A percentile compares a stretch with the other conserved stretches of the same genome.
phyloP scores from a whole-genome alignment of 345 rosid species.

The Ricinus communis region DNA sequence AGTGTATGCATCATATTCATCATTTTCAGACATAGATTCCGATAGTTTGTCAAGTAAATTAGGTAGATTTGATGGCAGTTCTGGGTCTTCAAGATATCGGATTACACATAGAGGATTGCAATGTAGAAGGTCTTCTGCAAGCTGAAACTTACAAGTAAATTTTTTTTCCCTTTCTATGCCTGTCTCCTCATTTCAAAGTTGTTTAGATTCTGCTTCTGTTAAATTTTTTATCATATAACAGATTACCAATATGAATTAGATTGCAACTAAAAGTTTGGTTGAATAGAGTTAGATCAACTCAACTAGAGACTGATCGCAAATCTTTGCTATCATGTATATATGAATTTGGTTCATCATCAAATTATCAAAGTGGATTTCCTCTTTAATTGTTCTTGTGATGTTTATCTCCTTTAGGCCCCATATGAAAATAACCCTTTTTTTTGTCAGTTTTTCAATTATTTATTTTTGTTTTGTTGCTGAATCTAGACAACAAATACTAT shows the following conservation, averaged over 20 bases:
- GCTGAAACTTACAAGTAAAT: background rate
- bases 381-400: too few relatives aligned
- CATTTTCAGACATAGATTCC: slow-evolving; percentile 68
- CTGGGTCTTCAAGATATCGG: slow-evolving; percentile 9
- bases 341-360: too few relatives aligned
- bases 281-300: too few relatives aligned
- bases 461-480: too few relatives aligned
- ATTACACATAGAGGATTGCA: background rate
- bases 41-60: slow-evolving; percentile 25
- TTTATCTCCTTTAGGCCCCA: too few relatives aligned
- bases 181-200: background rate
- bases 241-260: background rate
- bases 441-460: background rate
- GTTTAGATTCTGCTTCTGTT: background rate
- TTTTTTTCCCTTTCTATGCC: too few relatives aligned
- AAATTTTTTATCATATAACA: background rate
- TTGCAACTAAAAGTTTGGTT: too few relatives aligned
- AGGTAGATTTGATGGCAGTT: slow-evolving; percentile 3
- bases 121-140: background rate
- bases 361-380: too few relatives aligned
- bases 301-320: too few relatives aligned
- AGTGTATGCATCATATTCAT: slow-evolving; percentile 54
- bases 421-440: too few relatives aligned
- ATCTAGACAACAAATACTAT: too few relatives aligned
- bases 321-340: too few relatives aligned